These are phyloP conservation scores for Aspergillus sp. DNA, from an alignment of 2,329 filamentous ascomycete species.

Conservation along the genomic window DNA sequence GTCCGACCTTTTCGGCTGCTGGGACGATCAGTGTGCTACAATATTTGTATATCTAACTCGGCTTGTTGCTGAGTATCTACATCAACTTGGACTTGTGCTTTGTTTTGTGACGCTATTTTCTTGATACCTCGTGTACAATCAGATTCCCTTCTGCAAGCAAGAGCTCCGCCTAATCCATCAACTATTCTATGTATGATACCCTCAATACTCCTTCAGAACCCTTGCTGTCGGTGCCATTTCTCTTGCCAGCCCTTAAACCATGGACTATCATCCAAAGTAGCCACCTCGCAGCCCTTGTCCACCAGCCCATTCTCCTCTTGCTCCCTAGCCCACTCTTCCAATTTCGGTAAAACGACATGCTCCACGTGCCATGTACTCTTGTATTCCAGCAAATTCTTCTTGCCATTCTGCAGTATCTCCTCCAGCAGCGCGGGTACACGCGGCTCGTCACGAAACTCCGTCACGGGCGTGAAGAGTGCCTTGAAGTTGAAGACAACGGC, in stretches of 20 bases:
- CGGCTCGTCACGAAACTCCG: constrained; percentile 69
- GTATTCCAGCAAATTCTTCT: constrained; percentile 70
- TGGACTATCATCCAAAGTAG: constrained; percentile 71
- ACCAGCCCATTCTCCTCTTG: constrained; percentile 65
- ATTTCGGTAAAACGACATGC: constrained; percentile 65
- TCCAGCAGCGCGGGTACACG: constrained; percentile 68
- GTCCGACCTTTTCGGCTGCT: not conserved
- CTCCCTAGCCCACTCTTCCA: constrained; percentile 64
- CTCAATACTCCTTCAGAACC: constrained; percentile 46
- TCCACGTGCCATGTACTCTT: constrained; percentile 81
- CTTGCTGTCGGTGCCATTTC: constrained; percentile 68
- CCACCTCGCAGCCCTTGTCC: constrained; percentile 61
- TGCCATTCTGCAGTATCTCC: constrained; percentile 70
- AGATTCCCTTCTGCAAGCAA: not conserved
- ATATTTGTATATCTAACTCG: not conserved
- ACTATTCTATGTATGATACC: not conserved
- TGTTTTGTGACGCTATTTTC: not conserved
- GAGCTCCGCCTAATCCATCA: not conserved
- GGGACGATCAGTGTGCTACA: not conserved
- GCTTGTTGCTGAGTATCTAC: not conserved
- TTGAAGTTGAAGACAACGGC: constrained; percentile 87
- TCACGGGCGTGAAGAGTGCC: constrained; percentile 73
- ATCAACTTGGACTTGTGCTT: not conserved
- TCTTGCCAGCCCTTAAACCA: constrained; percentile 75
- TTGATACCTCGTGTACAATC: not conserved